Percentiles rank a stretch among this genome's conserved stretches.
These are phyloP conservation scores for Mycena galopus DNA, from an alignment of 768 basidiomycete species.

Conservation along the genomic window DNA sequence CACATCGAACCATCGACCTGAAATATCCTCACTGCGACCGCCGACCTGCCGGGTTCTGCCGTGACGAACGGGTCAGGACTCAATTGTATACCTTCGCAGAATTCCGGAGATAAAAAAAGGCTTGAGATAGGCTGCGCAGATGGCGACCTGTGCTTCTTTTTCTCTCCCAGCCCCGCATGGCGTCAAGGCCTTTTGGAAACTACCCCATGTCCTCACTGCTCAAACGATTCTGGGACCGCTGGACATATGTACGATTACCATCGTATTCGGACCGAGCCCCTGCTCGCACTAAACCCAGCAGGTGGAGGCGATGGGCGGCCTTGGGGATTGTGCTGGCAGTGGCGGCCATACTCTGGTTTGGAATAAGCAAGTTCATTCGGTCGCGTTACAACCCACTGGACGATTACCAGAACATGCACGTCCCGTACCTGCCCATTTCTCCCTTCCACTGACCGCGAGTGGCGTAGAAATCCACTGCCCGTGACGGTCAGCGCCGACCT, in stretches of 20 bases:
- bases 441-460: not conserved
- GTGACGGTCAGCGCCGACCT: not conserved
- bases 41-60: too few species aligned
- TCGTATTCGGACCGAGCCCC: not conserved
- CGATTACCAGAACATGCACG: not conserved
- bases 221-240: not conserved
- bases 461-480: not conserved
- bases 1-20: too few species aligned
- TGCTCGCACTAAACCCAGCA: not conserved
- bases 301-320: not conserved
- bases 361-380: not conserved
- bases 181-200: too few species aligned
- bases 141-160: too few species aligned
- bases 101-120: too few species aligned
- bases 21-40: too few species aligned
- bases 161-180: too few species aligned
- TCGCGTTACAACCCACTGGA: constrained; percentile 1
- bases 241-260: not conserved
- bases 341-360: not conserved
- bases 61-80: too few species aligned
- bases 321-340: not conserved
- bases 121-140: too few species aligned
- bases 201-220: too few species aligned
- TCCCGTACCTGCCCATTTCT: not conserved
- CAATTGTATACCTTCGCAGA: too few species aligned